phyloP scores from a whole-genome alignment of 441 rosid species.

The Rhodomyrtus psidioides region DNA sequence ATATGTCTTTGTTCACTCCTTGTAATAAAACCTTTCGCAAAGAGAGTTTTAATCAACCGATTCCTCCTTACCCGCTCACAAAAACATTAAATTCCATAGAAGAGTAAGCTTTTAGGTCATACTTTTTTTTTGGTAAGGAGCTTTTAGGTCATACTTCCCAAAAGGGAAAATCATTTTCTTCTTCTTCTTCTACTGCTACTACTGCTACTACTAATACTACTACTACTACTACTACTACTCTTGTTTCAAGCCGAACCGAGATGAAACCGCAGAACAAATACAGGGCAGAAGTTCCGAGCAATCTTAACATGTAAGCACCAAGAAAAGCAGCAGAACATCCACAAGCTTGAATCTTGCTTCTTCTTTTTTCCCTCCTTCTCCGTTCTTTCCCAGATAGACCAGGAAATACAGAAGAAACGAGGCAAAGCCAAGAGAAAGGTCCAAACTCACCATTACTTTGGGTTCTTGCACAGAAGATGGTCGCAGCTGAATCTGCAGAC shows the following conservation, averaged over 20 bases:
- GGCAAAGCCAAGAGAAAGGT: background rate
- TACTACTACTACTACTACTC: background rate
- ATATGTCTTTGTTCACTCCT: background rate
- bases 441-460: background rate
- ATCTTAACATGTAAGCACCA: background rate
- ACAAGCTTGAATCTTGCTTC: background rate
- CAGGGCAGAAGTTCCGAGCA: background rate
- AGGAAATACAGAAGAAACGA: background rate
- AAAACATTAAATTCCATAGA: background rate
- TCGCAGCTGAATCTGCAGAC: background rate
- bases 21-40: background rate
- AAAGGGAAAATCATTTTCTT: background rate
- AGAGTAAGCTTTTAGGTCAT: background rate
- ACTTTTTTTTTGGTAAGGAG: too few species aligned
- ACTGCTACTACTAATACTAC: background rate
- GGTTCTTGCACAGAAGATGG: background rate
- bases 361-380: background rate
- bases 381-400: background rate
- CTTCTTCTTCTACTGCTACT: background rate
- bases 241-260: background rate
- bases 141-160: background rate
- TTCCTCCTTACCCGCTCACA: background rate
- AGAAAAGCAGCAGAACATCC: background rate
- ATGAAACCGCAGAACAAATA: background rate
- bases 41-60: background rate